Conservation (phyloP, 768 basidiomycete species). For the Gloeostereum incarnatum region DNA sequence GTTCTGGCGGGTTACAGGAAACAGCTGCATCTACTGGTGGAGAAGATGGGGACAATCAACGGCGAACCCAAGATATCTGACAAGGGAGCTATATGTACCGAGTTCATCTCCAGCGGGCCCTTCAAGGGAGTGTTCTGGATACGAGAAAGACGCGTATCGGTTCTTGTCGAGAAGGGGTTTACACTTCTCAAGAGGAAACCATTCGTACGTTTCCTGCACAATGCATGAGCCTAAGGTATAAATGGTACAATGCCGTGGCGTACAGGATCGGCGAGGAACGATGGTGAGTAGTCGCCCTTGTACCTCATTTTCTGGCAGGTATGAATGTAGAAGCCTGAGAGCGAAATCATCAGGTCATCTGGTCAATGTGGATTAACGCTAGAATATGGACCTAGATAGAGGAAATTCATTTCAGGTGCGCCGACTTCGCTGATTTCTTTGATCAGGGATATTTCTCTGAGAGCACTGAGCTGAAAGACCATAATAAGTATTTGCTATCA, state of each 20-base stretch:
- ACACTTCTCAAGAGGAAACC: slow-evolving; percentile 62
- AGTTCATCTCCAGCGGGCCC: slow-evolving; percentile 15
- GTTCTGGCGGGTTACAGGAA: background rate
- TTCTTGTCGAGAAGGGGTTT: slow-evolving; percentile 50
- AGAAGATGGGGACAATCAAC: slow-evolving; percentile 1
- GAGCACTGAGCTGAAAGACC: slow-evolving; percentile 61
- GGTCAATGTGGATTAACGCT: background rate
- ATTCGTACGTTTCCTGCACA: slow-evolving; percentile 64
- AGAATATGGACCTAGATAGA: slow-evolving; percentile 75
- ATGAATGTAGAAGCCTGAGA: slow-evolving; percentile 83
- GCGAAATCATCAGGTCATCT: background rate
- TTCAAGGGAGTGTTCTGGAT: slow-evolving; percentile 44
- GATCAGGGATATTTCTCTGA: slow-evolving; percentile 72
- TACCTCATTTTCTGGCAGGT: slow-evolving; percentile 94
- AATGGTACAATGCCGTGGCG: slow-evolving; percentile 9
- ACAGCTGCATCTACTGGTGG: slow-evolving; percentile 2
- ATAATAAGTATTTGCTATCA: background rate
- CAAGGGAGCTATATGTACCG: slow-evolving; percentile 8
- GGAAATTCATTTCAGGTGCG: slow-evolving; percentile 43
- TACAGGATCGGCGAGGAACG: slow-evolving; percentile 83
- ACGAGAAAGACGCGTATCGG: slow-evolving; percentile 63
- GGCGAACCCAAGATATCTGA: no score
- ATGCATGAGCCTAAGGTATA: background rate
- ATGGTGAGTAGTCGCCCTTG: slow-evolving; percentile 89
- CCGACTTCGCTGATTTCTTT: slow-evolving; percentile 71